Base-by-base conservation (phyloP, 2,329 filamentous ascomycete genomes). In the Pseudocercospora macadamiae region DNA sequence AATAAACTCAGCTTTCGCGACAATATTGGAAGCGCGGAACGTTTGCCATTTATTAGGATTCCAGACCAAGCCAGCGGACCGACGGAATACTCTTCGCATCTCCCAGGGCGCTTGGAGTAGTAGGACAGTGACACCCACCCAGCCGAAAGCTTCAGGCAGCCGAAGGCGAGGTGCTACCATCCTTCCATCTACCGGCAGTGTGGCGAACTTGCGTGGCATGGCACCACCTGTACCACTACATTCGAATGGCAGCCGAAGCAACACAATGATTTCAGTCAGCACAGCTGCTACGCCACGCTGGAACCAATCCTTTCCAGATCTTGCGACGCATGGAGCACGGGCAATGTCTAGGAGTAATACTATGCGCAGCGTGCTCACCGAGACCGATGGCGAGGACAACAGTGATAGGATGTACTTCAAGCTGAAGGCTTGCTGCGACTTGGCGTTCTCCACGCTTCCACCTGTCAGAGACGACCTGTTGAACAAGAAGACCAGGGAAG, bases 331-430 rank as follows among this genome's bases (percentile, higher is more conserved):
- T 19, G 59, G 63, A 57, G 76, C 73, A 63, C 45, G 45, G 21
- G 45, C 28, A 16, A 74, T 67, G 56, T 77, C 74, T 16, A 74
- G 77, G 25, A 79, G 74, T 21, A 77, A 76, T 53, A 79, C 75
- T 73, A 80, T 54, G 77, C 79, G 82, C 39, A 81, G 82, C 42
- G 80, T 80, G 47, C 77, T 85, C 44, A 82, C 78, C 8, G 89
- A 91, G 51, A 84, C 87, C 51, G 82, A 84, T 47, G 89, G 91
- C 64, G 91, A 96, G 63, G 91, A 96, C 66, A 83, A 87, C 25
- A 96, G 96, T 65, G 93, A 96, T 63, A 85, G 82, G 61, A 91
- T 97, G 19, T 96, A 90, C 76, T 71, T 91, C 30, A 89, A 89
- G 45, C 79, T 96, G 21, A 86, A 88, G 45, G 83, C 82, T 54